Evolutionary conservation across 805 yeast species (phyloP).

Genomic region (Candida vartiovaarae): DNA sequence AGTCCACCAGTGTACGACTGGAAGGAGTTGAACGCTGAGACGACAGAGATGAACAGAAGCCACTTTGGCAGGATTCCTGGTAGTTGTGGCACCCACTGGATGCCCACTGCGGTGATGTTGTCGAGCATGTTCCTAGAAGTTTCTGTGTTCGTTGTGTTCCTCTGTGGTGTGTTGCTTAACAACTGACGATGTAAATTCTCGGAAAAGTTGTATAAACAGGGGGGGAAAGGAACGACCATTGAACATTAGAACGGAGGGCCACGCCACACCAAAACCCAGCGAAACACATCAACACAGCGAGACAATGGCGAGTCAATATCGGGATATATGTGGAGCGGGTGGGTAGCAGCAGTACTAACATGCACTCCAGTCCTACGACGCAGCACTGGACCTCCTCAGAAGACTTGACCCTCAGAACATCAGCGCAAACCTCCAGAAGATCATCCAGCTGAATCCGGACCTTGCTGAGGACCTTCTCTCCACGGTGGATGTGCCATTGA

Average conservation of each 20-base stretch:
- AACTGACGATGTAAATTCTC: too few relatives aligned
- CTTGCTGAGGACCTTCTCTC: constrained; percentile 83
- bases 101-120: constrained; percentile 25
- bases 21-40: constrained; percentile 83
- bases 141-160: too few relatives aligned
- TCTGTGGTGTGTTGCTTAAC: too few relatives aligned
- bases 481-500: constrained; percentile 81
- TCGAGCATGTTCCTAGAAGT: too few relatives aligned
- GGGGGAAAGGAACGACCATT: too few relatives aligned
- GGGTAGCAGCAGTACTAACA: background rate
- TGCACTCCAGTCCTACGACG: constrained; percentile 42
- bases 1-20: constrained; percentile 80
- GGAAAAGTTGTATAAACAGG: too few relatives aligned
- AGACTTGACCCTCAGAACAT: constrained; percentile 66
- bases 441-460: constrained; percentile 43
- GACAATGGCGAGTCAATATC: too few relatives aligned
- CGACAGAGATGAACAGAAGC: constrained; percentile 75
- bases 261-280: too few relatives aligned
- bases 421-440: constrained; percentile 33
- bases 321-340: too few relatives aligned
- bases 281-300: too few relatives aligned
- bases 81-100: constrained; percentile 31
- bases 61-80: constrained; percentile 70
- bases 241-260: too few relatives aligned
- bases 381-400: constrained; percentile 70